Base-by-base conservation (phyloP, 331 rosid species). In the Malus hybrid region DNA sequence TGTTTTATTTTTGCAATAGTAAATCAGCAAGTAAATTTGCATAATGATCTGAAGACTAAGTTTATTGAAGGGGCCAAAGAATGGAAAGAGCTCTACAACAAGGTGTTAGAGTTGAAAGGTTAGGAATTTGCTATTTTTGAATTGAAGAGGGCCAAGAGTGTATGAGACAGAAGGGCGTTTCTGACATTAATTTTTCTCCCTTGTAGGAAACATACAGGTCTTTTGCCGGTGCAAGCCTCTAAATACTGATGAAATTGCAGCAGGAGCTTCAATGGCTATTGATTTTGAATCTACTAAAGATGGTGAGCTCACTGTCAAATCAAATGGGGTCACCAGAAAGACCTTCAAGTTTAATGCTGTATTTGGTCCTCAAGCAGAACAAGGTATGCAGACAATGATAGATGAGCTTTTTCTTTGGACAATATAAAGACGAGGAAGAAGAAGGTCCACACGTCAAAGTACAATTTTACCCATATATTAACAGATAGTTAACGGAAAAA, bases 221-320 rank as follows among this genome's bases (percentile, higher is more conserved):
- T 94, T 89, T 75, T 94, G 99, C 81, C 83, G 99, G 77, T 94
- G 97, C 82, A 92, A 97, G 85, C 99, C 99, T 65, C 87, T 89
- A 33, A 90, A 92, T 74, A 74, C 81, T 0, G 89, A 90, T 52
- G 99, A 94, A 86, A 72, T 80, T 52, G 71, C 91, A 63, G 82
- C 85, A 66, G 97, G 97, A 80, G 86, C 96, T 69, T 34, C 91
- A 64, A 59, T 83, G 93, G 90, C 90, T 64, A 76, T 92, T 76
- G 99, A 90, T 79, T 94, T 92, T 79, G 99, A 94, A 77, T 84
- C 89, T 76, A 90, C 92, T 24, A 92, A 86, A 81, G 99, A 92
- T 54, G 99, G 87, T 13, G 97, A 92, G 80, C 90, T 94, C 56
- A 81, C 83, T 75, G 90, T 94, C 33, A 84, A 83, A 84, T 87